Base-by-base conservation (phyloP, 2,329 filamentous ascomycete species). In the Claviceps monticola region DNA sequence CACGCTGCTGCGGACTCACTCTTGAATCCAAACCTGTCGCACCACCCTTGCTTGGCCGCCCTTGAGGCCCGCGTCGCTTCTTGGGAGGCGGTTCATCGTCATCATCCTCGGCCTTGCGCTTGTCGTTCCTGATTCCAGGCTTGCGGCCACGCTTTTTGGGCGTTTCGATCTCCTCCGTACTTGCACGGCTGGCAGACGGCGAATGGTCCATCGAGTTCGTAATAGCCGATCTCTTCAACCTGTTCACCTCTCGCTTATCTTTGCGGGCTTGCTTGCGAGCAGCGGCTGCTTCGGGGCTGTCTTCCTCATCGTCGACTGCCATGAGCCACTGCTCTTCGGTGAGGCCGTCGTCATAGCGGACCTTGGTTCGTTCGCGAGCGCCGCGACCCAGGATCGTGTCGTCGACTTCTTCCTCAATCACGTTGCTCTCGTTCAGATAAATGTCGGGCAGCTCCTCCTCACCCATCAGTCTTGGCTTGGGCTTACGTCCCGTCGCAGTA, bases 271-370 rank as follows among this genome's bases (percentile, higher is more conserved):
- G 83, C 62, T 96, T 97, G 42, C 93, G 83, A 38, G 87, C 86
- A 39, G 94, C 90, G 2, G 93, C 93, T 51, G 88, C 90, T 64
- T 97, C 93, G 34, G 95, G 89, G 0, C 82, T 84, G 64, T 98
- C 93, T 1, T 98, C 93, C 49, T 96, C 90, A 55, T 95, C 91
- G 64, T 98, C 93, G 36, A 98, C 91, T 51, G 93, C 93, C 74
- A 95, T 91, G 49, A 97, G 79, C 93, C 93, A 98, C 68, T 98
- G 94, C 71, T 98, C 93, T 70, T 98, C 94, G 0, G 93, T 97
- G 34, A 98, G 80, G 50, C 94, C 93, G 62, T 98, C 93, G 61
- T 98, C 93, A 60, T 98, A 98, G 67, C 86, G 86, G 61, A 96
- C 90, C 62, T 88, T 84, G 58, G 89, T 96, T 55, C 94, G 84